Percentiles rank a stretch among this genome's conserved stretches.
These are phyloP conservation scores for Fusarium lyarnte DNA, from an alignment of 2,329 filamentous ascomycete genomes.

Conservation along the genomic window DNA sequence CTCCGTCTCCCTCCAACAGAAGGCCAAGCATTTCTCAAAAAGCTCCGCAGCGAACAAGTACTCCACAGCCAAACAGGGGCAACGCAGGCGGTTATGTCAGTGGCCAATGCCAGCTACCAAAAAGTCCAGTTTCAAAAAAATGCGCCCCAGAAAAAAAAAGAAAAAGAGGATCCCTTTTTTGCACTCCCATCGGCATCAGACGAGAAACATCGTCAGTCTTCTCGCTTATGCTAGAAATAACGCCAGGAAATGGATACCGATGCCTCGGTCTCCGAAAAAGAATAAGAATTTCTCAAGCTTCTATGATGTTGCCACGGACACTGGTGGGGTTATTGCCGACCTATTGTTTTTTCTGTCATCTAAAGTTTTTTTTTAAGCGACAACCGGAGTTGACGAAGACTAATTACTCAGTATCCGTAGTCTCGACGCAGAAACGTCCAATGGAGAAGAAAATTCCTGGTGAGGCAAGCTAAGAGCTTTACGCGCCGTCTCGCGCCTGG, in stretches of 20 bases:
- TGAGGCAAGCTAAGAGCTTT: slow-evolving; percentile 21
- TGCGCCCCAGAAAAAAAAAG: slow-evolving; percentile 6
- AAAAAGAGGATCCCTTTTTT: slow-evolving; percentile 21
- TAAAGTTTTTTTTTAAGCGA: slow-evolving; percentile 18
- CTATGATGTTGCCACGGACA: slow-evolving; percentile 38
- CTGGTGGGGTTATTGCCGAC: slow-evolving; percentile 32
- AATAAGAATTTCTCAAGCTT: slow-evolving; percentile 20
- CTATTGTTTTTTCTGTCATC: slow-evolving; percentile 1
- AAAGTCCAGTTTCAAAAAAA: slow-evolving; percentile 5
- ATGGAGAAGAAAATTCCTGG: slow-evolving; percentile 7
- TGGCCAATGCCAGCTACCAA: slow-evolving; percentile 15
- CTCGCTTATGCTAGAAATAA: slow-evolving; percentile 14
- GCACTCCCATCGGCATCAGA: slow-evolving; percentile 9
- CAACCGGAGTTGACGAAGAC: slow-evolving; percentile 41
- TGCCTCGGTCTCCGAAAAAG: slow-evolving; percentile 20
- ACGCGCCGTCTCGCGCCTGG: slow-evolving; percentile 12
- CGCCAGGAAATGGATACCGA: neutral
- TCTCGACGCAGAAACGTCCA: slow-evolving; percentile 24
- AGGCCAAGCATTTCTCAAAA: slow-evolving; percentile 30
- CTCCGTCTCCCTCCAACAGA: slow-evolving; percentile 10
- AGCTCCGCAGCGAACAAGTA: slow-evolving; percentile 31
- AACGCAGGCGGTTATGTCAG: slow-evolving; percentile 30
- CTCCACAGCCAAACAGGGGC: slow-evolving; percentile 40
- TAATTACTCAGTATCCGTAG: slow-evolving; percentile 38
- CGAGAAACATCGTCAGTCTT: slow-evolving; percentile 25